phyloP scores from a whole-genome alignment of 805 yeast genomes.

The Diddensiella caesifluorescens region DNA sequence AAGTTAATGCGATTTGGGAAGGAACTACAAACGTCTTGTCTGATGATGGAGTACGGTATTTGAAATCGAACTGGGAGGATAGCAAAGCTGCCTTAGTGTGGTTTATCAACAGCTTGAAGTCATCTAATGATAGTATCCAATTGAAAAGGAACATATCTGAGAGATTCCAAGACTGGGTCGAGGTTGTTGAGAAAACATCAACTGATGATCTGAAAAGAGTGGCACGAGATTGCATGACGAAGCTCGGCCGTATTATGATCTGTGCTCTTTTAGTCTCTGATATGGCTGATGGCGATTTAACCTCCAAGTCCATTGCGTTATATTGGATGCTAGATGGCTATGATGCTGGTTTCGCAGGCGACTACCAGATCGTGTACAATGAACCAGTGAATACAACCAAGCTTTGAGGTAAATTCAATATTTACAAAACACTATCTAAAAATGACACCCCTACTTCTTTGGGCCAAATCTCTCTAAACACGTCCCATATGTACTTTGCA shows the following conservation, averaged over 20 bases:
- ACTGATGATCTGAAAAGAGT: conserved; percentile 7
- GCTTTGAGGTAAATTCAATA: conserved; percentile 3
- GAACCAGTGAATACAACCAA: conserved; percentile 1
- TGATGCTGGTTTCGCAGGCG: conserved; percentile 1
- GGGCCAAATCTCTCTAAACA: conserved; percentile 61
- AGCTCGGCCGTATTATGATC: conserved; percentile 11
- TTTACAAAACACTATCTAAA: background rate
- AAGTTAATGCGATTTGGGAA: conserved; percentile 32
- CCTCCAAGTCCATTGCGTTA: conserved; percentile 7
- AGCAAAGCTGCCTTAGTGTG: conserved; percentile 5
- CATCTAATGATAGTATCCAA: background rate
- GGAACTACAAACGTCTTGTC: conserved; percentile 32
- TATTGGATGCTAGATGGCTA: conserved; percentile 6
- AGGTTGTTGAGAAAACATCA: conserved; percentile 5
- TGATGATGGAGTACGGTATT: conserved; percentile 24
- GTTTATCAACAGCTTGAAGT: background rate
- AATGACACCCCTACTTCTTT: too few species aligned
- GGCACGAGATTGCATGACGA: conserved; percentile 8
- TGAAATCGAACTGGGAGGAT: conserved; percentile 12
- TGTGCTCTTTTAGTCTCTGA: conserved; percentile 10
- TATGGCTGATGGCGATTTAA: conserved; percentile 7
- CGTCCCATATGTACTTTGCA: conserved; percentile 77
- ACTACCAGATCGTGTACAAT: conserved; percentile 9
- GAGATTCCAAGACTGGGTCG: conserved; percentile 7
- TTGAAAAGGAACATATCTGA: conserved; percentile 1